A percentile compares a stretch with the other conserved stretches of the same genome.
Evolutionary conservation across 176 grass and related monocot species (phyloP).

Genomic region (Paspalum vaginatum): DNA sequence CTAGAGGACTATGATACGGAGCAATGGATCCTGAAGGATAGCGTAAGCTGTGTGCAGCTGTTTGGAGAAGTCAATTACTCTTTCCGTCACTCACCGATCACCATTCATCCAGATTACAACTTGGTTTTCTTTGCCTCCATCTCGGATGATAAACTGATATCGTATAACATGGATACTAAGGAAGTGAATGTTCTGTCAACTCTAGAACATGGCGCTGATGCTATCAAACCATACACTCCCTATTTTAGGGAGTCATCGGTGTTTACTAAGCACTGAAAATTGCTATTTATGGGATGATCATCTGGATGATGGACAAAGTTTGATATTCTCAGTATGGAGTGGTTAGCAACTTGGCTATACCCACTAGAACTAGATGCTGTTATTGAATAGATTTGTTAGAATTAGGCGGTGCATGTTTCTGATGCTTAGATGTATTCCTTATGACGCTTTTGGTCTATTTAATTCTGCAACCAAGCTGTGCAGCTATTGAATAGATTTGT

Average conservation of each 20-base stretch:
- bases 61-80: not conserved
- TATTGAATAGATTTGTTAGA: not conserved
- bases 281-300: not conserved
- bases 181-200: not conserved
- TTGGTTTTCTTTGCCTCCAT: not conserved
- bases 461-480: not conserved
- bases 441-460: not conserved
- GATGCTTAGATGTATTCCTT: not conserved
- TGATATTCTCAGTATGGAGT: not conserved
- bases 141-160: not conserved
- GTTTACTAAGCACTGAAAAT: not conserved
- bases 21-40: conserved; percentile 16
- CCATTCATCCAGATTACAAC: conserved; percentile 21
- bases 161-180: not conserved
- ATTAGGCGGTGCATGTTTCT: not conserved
- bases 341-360: not conserved
- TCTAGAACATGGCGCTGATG: not conserved
- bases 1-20: not conserved
- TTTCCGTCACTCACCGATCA: not conserved
- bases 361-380: too few relatives aligned
- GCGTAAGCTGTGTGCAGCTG: not conserved
- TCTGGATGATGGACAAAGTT: not conserved
- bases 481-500: not conserved
- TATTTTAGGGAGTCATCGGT: not conserved
- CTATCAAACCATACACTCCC: not conserved